Conservation (phyloP, 2,329 filamentous ascomycete species). For the Hypoxylon sp. region DNA sequence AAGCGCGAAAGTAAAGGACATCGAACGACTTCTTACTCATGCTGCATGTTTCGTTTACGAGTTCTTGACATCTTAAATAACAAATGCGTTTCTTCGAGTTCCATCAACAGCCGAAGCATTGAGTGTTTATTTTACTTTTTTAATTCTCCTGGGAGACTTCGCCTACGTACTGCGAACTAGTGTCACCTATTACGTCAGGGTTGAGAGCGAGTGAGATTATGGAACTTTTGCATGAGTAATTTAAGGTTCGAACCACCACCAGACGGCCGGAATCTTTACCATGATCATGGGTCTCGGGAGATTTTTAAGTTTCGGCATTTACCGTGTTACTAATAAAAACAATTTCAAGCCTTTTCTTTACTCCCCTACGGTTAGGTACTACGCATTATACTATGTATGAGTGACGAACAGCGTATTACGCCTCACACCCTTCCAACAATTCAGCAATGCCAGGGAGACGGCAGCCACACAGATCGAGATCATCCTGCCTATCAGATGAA, state of each 20-base stretch:
- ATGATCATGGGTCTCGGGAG: slow-evolving; percentile 1
- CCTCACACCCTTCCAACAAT: background rate
- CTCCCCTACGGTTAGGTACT: no score
- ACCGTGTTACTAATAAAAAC: background rate
- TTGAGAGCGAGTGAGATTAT: slow-evolving; percentile 1
- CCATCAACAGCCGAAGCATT: background rate
- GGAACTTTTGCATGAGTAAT: background rate
- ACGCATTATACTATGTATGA: no score
- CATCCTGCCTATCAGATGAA: slow-evolving; percentile 22
- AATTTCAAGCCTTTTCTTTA: background rate
- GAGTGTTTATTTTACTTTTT: background rate
- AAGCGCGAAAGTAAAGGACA: background rate
- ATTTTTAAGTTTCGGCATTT: slow-evolving; percentile 5
- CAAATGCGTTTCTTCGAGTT: background rate
- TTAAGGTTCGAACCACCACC: slow-evolving; percentile 3
- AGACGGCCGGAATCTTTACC: slow-evolving; percentile 10
- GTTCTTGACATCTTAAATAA: background rate
- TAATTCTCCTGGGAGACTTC: background rate
- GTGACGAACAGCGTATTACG: slow-evolving; percentile 8
- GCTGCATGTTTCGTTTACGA: background rate
- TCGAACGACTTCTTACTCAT: background rate
- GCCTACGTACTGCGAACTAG: background rate
- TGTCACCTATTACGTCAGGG: slow-evolving; percentile 24
- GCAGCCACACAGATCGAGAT: slow-evolving; percentile 37
- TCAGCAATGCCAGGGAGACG: slow-evolving; percentile 3